Base-by-base conservation (phyloP, 495 filamentous ascomycete species). In the Amniculicola lignicola region DNA sequence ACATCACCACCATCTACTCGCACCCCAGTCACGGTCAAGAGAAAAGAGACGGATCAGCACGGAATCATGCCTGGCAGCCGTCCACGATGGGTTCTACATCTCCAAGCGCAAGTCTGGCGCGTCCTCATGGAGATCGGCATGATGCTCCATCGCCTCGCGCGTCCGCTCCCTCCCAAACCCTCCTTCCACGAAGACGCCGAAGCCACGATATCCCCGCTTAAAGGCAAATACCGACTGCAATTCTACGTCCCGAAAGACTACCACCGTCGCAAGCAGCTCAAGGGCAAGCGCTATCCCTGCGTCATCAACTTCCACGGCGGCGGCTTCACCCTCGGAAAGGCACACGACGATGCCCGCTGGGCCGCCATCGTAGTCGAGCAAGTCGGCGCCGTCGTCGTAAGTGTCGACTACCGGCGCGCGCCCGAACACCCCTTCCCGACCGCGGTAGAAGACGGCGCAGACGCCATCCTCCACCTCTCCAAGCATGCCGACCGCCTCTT, bases 201-300 rank as follows among this genome's bases (percentile, higher is more conserved):
- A 0, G 77, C 80, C 43, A 83, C 82, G n/a, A 60, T 85, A 47
- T 82, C 74, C 16, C 74, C 69, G 11, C 65, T 63, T 0, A 72
- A 74, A 38, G 82, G 82, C 16, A 66, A 72, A 7, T 79, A 94
- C 48, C 69, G 71, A n/a, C 74, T 95, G 6, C 78, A 85, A n/a
- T 91, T 96, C 70, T 95, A 94, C 71, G 78, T 84, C 1, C 90
- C 90, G 0, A 66, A 74, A 12, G 76, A 77, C 18, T 92, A 90
- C 61, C 56, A 69, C 2, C 27, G 64, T 12, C 60, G 70, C 24
- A 64, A 57, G 38, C 67, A 72, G 51, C 65, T 72, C 39, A 71
- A 70, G 53, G 63, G 46, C 23, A 62, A 57, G 38, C 15, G 53
- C 21, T 75, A 72, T 43, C 72, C 72, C 7, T 68, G 70, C 9